Conservation (phyloP, 1,284 basidiomycete species). For the Trichosporon sp. region DNA sequence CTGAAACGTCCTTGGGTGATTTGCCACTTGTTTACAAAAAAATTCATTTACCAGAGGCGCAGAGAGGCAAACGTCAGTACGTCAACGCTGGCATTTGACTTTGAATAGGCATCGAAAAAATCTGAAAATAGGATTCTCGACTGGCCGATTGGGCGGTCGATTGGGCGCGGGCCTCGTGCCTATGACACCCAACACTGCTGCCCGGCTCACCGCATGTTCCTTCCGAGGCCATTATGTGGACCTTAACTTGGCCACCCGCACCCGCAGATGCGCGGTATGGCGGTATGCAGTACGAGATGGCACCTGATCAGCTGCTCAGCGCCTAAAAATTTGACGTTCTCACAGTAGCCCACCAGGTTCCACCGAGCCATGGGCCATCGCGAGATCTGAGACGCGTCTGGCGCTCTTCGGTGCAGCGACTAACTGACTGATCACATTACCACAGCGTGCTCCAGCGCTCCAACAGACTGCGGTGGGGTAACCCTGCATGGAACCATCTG, state of each 20-base stretch:
- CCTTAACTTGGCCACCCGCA: slow-evolving; percentile 11
- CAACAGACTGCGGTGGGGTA: background rate
- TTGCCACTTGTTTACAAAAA: slow-evolving; percentile 12
- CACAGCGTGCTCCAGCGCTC: background rate
- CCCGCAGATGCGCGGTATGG: background rate
- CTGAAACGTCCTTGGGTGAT: background rate
- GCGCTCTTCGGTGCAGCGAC: too few species aligned
- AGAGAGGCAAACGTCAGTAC: too few species aligned
- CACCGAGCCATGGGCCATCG: background rate
- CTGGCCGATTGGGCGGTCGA: background rate
- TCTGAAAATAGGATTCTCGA: slow-evolving; percentile 9
- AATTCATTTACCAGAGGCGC: background rate
- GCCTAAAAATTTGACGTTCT: background rate
- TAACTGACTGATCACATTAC: background rate
- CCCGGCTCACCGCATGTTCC: background rate
- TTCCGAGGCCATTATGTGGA: slow-evolving; percentile 7
- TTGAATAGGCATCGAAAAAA: background rate
- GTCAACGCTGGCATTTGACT: background rate
- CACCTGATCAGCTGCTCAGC: slow-evolving; percentile 12
- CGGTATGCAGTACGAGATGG: background rate
- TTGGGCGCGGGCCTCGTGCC: background rate
- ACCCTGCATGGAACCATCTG: slow-evolving; percentile 5
- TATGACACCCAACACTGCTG: background rate
- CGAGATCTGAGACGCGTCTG: slow-evolving; percentile 4
- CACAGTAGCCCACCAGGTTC: background rate